A percentile compares a stretch with the other conserved stretches of the same genome.
phyloP scores from a whole-genome alignment of 2,329 filamentous ascomycete species.

The Rhexocercosporidium sp. region DNA sequence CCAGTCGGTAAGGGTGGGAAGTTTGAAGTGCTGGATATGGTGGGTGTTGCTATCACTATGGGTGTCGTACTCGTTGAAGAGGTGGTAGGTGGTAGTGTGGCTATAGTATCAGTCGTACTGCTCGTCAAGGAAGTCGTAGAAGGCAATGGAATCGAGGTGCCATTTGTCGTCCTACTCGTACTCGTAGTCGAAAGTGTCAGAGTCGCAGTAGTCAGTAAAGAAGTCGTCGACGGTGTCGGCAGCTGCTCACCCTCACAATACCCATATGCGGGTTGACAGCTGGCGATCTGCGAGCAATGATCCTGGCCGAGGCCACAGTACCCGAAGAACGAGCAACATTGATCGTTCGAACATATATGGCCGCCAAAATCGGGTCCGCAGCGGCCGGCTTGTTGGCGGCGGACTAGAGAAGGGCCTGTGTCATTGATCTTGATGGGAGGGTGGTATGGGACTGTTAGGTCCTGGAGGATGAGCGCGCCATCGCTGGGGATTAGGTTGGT shows the following conservation, averaged over 20 bases:
- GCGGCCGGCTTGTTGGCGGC: conserved; percentile 3
- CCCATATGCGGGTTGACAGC: conserved; percentile 12
- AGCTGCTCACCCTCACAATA: conserved; percentile 3
- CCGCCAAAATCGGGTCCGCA: conserved; percentile 16
- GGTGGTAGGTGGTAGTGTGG: background rate
- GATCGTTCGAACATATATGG: conserved; percentile 31
- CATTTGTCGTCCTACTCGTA: background rate
- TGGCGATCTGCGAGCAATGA: background rate
- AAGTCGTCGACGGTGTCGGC: background rate
- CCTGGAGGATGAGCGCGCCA: background rate
- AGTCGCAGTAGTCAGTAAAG: conserved; percentile 1
- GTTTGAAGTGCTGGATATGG: conserved; percentile 4
- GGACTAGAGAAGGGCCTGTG: background rate
- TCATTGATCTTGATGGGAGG: conserved; percentile 5
- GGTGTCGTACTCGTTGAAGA: background rate
- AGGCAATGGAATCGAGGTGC: no score
- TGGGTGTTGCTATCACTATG: background rate
- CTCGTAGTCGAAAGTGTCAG: no score
- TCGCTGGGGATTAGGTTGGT: background rate
- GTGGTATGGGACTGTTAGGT: background rate
- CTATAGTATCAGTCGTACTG: background rate
- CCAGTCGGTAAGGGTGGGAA: conserved; percentile 9
- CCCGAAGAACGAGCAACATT: conserved; percentile 26
- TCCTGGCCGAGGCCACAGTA: conserved; percentile 20
- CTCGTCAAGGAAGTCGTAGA: no score